Percentiles rank a stretch among this genome's conserved stretches.
Conservation (phyloP, 805 yeast genomes). For the Starmerella apis region DNA sequence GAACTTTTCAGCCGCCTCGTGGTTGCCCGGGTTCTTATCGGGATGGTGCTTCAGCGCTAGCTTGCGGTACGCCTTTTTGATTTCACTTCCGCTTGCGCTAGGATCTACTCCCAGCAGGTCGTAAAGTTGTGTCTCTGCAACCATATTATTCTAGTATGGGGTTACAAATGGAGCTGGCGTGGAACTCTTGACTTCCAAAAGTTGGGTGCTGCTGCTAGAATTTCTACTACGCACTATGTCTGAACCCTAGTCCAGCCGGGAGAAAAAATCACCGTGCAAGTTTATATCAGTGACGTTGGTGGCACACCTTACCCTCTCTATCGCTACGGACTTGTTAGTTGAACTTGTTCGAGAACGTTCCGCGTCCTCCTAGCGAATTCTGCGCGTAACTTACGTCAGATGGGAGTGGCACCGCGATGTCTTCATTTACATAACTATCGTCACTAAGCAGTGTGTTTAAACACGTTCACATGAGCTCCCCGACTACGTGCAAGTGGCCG, state of each 20-base stretch:
- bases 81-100: constrained; percentile 44
- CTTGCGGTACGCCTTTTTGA: constrained; percentile 67
- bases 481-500: too few relatives aligned
- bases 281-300: constrained; percentile 7
- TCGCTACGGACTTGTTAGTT: neutral
- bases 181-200: neutral
- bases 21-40: constrained; percentile 54
- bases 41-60: constrained; percentile 69
- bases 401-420: neutral
- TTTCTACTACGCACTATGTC: neutral
- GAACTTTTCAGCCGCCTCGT: constrained; percentile 90
- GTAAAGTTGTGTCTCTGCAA: constrained; percentile 55
- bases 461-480: too few relatives aligned
- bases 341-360: neutral
- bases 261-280: constrained; percentile 1
- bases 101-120: constrained; percentile 47
- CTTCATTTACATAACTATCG: too few relatives aligned
- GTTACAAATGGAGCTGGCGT: neutral
- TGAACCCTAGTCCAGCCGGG: constrained; percentile 2
- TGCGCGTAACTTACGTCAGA: neutral
- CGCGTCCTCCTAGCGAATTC: neutral
- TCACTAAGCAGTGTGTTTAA: too few relatives aligned
- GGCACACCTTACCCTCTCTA: constrained; percentile 5
- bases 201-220: neutral
- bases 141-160: constrained; percentile 36